Base-by-base conservation (phyloP, 768 basidiomycete species). In the Suillus occidentalis region DNA sequence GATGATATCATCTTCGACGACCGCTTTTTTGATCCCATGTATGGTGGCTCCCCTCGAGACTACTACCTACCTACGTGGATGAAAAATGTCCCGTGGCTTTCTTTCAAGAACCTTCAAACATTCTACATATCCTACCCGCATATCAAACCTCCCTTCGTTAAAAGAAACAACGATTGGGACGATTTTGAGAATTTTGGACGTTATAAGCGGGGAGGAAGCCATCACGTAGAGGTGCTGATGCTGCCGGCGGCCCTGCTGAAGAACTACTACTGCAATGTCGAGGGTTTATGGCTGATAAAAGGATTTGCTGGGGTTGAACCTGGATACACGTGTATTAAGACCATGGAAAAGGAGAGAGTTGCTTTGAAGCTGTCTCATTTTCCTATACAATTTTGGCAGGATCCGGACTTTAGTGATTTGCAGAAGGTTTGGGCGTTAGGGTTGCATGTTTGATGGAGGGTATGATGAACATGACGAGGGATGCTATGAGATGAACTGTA, bases 151-250 rank as follows among this genome's bases (percentile, higher is more conserved):
- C n/a, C 45, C 5, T 47, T 47, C 45, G 4, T 22, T 47, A n/a
- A 0, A 0, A 1, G 9, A n/a, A 10, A 4, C n/a, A n/a, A n/a
- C n/a, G n/a, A n/a, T n/a, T n/a, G 28, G 28, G 28, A 28, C 28
- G 28, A 28, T 28, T 28, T 28, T 28, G 28, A 28, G 28, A 3
- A 3, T 28, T 28, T 28, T 28, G 3, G 28, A 1, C 28, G 2
- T 28, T 28, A 28, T n/a, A n/a, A 0, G n/a, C 22, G n/a, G 12
- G 45, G 45, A 22, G n/a, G n/a, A 47, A 47, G 45, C 45, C 12
- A 22, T 22, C n/a, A 47, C 12, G 45, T 47, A n/a, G 45, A 47
- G 45, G 12, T 47, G n/a, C 12, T 47, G n/a, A 47, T n/a, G 12
- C 12, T 47, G n/a, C n/a, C 45, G 13, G 45, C 45, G n/a, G 45